phyloP scores from a whole-genome alignment of 352 stramenopile species.

The Pythium apleroticum region DNA sequence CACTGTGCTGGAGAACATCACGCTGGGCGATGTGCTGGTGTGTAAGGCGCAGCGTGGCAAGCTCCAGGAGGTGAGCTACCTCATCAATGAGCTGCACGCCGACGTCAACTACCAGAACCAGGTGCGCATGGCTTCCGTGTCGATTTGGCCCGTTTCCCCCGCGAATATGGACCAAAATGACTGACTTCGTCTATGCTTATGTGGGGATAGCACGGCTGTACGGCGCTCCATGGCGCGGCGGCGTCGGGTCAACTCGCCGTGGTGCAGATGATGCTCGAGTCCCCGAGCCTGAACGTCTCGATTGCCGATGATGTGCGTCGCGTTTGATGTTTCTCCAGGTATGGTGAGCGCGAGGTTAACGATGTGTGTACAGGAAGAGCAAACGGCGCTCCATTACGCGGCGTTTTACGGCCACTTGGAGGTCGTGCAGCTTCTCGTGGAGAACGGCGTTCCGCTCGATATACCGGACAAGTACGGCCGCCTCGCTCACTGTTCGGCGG shows the following conservation, averaged over 20 bases:
- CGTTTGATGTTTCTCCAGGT: not conserved
- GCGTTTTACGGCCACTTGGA: conserved; percentile 87
- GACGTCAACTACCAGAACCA: conserved; percentile 89
- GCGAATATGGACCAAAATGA: not conserved
- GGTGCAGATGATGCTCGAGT: conserved; percentile 74
- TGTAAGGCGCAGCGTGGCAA: conserved; percentile 86
- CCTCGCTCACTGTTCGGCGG: conserved; percentile 76
- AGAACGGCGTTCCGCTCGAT: conserved; percentile 80
- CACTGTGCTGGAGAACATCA: conserved; percentile 71
- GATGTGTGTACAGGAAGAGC: conserved; percentile 48
- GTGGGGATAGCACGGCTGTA: conserved; percentile 69
- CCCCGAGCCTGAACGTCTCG: conserved; percentile 55
- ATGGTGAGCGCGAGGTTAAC: not conserved
- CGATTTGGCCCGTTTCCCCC: not conserved
- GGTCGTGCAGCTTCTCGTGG: conserved; percentile 82
- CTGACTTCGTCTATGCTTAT: not conserved
- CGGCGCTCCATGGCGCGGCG: conserved; percentile 71
- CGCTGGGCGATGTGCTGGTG: conserved; percentile 83
- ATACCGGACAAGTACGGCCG: conserved; percentile 83
- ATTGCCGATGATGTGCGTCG: conserved; percentile 65
- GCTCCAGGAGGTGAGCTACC: conserved; percentile 71
- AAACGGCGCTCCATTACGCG: conserved; percentile 84
- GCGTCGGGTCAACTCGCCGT: conserved; percentile 80
- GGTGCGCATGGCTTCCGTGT: conserved; percentile 34
- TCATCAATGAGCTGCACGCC: conserved; percentile 70